Percentiles rank a stretch among this genome's conserved stretches.
These are phyloP conservation scores for Yamadazyma trypodendri DNA, from an alignment of 1,139 yeast genomes.

Conservation along the genomic window DNA sequence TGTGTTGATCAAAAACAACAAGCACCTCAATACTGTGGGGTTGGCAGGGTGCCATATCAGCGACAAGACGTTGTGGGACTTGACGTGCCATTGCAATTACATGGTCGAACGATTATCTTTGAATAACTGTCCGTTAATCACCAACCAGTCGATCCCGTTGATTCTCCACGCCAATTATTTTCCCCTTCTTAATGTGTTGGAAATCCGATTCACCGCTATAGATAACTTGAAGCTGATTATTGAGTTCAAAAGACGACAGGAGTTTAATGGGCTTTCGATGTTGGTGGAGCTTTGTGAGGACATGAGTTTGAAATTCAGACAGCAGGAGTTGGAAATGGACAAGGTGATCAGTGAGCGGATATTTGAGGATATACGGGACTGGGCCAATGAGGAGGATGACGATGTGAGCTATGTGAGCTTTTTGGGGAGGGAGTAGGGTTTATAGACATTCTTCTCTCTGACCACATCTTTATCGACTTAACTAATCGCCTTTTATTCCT, in stretches of 20 bases:
- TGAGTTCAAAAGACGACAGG: constrained; percentile 63
- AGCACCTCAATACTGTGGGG: constrained; percentile 69
- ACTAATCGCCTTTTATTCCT: too few relatives aligned
- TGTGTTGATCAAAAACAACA: constrained; percentile 53
- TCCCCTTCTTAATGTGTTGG: constrained; percentile 68
- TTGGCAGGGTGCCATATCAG: constrained; percentile 84
- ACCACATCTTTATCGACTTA: too few relatives aligned
- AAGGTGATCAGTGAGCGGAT: constrained; percentile 51
- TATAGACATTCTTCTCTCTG: too few relatives aligned
- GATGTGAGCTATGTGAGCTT: constrained; percentile 10
- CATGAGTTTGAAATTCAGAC: constrained; percentile 56
- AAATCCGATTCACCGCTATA: constrained; percentile 65
- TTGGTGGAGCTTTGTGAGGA: constrained; percentile 77
- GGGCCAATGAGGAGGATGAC: constrained; percentile 57
- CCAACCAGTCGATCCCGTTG: constrained; percentile 66
- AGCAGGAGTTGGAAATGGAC: constrained; percentile 63
- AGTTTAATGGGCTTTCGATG: constrained; percentile 50
- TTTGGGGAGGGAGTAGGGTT: not conserved
- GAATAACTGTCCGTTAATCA: constrained; percentile 68
- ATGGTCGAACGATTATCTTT: constrained; percentile 67
- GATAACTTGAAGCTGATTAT: constrained; percentile 65
- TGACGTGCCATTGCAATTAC: constrained; percentile 60
- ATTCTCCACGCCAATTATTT: constrained; percentile 56
- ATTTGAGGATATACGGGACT: constrained; percentile 53
- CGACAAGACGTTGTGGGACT: constrained; percentile 78